Evolutionary conservation across 352 stramenopile species (phyloP), one percentile per base, ranked within the genome.

Genomic region (Bremia lactucae): DNA sequence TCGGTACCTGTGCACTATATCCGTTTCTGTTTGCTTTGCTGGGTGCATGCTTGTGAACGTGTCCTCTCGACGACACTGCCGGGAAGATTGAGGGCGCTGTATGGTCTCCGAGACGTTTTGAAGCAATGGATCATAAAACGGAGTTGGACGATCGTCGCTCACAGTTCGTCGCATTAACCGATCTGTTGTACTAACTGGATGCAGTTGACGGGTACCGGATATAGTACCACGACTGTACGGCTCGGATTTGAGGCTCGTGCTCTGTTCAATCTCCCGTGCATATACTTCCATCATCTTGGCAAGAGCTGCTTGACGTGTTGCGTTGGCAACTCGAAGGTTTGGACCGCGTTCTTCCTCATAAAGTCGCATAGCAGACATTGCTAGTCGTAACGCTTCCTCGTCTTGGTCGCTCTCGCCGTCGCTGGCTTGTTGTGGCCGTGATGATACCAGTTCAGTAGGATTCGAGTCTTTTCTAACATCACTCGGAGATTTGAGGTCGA

Each of bases 221-320:
- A 52, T 59, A 0, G 53, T 60, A 14, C 29, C 48, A 38, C 46
- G 40, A 38, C 14, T 50, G 13, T 46, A 53, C 6, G 38, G 36
- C 7, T 25, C 23, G 10, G 19, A 33, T 5, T 58, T 24, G 14
- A 42, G 52, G 29, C 20, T 62, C 25, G 52, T 46, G 24, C 49
- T 73, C 19, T 52, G 67, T 22, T 79, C 59, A 31, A 88, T 79
- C 36, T 89, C 74, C n/a, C 56, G 66, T 1, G 73, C 68, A 45
- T 87, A 89, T 18, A 87, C 71, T 11, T 74, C 65, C 47, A 84
- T 73, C 76, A 89, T 87, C 25, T 87, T 86, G 11, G 65, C 58
- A 28, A 87, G 38, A 8, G 73, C 76, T 0, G 56, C 61, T 35
- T 78, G 69, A 4, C 68, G 60, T 6, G 72, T 85, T 25, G 83